Base-by-base conservation (phyloP, 768 basidiomycete genomes). In the Brasilioporus rufonigricans region DNA sequence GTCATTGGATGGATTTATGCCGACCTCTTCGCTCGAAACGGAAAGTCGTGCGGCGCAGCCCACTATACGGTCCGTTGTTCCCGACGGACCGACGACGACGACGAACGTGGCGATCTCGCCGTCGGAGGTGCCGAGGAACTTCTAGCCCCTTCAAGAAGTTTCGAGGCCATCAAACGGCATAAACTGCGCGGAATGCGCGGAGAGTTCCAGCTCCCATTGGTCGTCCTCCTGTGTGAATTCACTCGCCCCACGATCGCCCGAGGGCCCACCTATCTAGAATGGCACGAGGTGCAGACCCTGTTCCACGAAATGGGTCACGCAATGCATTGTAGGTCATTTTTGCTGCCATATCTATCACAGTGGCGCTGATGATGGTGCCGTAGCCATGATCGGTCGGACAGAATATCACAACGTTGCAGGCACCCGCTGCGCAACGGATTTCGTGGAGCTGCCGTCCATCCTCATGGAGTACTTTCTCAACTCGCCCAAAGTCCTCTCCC, bases 301-400 rank as follows among this genome's bases (percentile, higher is more conserved):
- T 97, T 94, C 74, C 97, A 99, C 64, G 97, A 99, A 74, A 97
- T 98, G 93, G 97, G 97, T 1, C 97, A 99, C 73, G 97, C 97
- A 12, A 93, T 99, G 83, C 97, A 99, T 69, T 99, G 97, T 98
- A 65, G 79, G 93, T 78, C 16, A n/a, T 16, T 13, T 39, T 60
- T 16, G 19, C 51, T 36, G 19, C n/a, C 26, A 29, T 32, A 38
- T 48, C 26, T 40, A 44, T 48, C 21, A 32, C 58, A 43, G 18
- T 29, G 49, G 33, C n/a, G 43, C 32, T 52, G 6, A 55, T 47
- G 56, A 35, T 52, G 51, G 45, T 55, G 41, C 29, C 26, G 13
- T 61, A 98, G 96, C 97, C 1, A 99, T 99, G 97, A 87, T 98
- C 58, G 96, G 96, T 41, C 81, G 91, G 44, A 98, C 95, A 9